A percentile compares a stretch with the other conserved stretches of the same genome.
phyloP scores from a whole-genome alignment of 176 grass and related monocot genomes.

The Alloteropsis semialata region DNA sequence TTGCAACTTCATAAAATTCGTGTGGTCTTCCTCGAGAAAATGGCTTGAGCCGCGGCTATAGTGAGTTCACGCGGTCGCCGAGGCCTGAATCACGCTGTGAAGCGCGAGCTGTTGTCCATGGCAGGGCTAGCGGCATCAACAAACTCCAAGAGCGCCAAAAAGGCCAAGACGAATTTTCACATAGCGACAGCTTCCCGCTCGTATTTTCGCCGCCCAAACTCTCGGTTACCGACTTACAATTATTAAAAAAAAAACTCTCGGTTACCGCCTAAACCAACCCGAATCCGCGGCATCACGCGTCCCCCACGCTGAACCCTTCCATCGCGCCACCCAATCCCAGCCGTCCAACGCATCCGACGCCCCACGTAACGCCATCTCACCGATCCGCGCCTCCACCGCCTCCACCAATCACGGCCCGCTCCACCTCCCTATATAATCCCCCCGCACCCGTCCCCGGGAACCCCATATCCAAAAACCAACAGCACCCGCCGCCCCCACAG shows the following conservation, averaged over 20 bases:
- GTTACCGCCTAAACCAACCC: not conserved
- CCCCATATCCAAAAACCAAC: not conserved
- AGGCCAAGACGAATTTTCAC: not conserved
- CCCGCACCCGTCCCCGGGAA: not conserved
- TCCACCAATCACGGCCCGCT: slow-evolving; percentile 2
- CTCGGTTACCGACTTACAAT: not conserved
- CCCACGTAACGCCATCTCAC: not conserved
- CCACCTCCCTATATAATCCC: slow-evolving; percentile 9
- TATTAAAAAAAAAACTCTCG: too few relatives aligned
- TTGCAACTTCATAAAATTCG: too few relatives aligned
- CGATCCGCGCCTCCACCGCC: slow-evolving; percentile 7
- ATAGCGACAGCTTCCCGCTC: not conserved
- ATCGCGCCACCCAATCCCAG: not conserved
- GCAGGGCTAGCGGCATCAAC: too few relatives aligned
- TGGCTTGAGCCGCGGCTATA: too few relatives aligned
- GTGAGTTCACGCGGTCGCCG: too few relatives aligned
- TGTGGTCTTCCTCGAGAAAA: too few relatives aligned
- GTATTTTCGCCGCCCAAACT: not conserved
- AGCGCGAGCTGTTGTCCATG: too few relatives aligned
- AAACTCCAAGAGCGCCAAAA: not conserved
- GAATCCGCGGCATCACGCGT: not conserved
- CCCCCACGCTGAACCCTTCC: not conserved
- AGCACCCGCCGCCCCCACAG: not conserved
- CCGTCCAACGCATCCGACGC: slow-evolving; percentile 6
- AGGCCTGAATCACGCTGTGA: too few relatives aligned